Percentiles rank a stretch among this genome's conserved stretches.
Evolutionary conservation across 2,329 filamentous ascomycete species (phyloP).

Genomic region (Colletotrichum siamense): DNA sequence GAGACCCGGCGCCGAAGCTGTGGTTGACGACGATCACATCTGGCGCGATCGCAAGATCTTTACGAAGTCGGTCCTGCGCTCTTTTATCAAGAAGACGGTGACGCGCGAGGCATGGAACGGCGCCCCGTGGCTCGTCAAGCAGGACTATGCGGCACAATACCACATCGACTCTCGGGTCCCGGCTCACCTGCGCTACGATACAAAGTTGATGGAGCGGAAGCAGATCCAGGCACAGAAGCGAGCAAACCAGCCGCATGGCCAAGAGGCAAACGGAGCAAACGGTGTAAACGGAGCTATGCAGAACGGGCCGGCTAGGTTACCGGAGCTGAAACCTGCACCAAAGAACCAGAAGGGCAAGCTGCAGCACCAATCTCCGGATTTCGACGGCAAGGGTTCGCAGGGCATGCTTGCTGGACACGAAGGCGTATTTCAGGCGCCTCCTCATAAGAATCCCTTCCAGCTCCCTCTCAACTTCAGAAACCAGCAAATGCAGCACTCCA

Average conservation of each 20-base stretch:
- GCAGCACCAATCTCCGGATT: constrained; percentile 44
- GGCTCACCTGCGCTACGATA: constrained; percentile 80
- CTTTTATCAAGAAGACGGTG: constrained; percentile 96
- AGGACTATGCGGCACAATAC: constrained; percentile 81
- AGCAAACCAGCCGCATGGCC: constrained; percentile 44
- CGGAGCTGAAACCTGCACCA: constrained; percentile 75
- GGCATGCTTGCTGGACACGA: constrained; percentile 28
- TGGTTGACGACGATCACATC: constrained; percentile 83
- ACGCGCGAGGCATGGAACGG: constrained; percentile 90
- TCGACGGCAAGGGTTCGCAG: constrained; percentile 51
- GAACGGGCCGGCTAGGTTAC: constrained; percentile 62
- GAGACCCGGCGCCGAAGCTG: constrained; percentile 71
- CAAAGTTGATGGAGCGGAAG: constrained; percentile 78
- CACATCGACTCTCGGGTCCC: constrained; percentile 89
- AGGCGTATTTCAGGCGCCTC: constrained; percentile 43
- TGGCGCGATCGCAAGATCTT: constrained; percentile 89
- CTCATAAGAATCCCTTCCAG: constrained; percentile 53
- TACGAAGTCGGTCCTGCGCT: constrained; percentile 90
- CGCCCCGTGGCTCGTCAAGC: constrained; percentile 95
- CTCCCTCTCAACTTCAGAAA: constrained; percentile 49
- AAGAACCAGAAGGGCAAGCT: constrained; percentile 73
- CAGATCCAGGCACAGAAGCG: constrained; percentile 72
- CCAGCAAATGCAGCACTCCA: constrained; percentile 45
- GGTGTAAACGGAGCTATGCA: constrained; percentile 45
- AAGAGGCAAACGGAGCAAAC: constrained; percentile 12